Percentiles rank a stretch among this genome's conserved stretches.
phyloP scores from a whole-genome alignment of 768 basidiomycete species.

The Hortiboletus campestris region DNA sequence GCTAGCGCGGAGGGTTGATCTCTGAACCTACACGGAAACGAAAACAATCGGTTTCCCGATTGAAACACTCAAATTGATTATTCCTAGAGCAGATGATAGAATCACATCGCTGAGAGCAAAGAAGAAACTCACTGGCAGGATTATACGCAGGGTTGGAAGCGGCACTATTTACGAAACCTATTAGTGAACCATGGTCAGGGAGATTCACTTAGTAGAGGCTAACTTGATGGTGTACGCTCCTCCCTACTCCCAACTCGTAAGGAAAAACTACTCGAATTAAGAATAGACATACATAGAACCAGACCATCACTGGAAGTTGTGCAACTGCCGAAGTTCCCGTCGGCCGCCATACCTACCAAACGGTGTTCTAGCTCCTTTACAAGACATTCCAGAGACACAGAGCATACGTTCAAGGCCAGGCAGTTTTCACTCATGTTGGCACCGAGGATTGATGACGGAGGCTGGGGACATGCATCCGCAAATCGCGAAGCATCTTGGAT shows the following conservation, averaged over 20 bases:
- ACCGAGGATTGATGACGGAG: slow-evolving; percentile 33
- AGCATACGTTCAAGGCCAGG: slow-evolving; percentile 47
- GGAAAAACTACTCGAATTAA: neutral
- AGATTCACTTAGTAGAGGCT: neutral
- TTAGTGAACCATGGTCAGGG: neutral
- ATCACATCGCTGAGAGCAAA: neutral
- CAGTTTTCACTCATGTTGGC: slow-evolving; percentile 54
- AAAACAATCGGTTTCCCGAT: slow-evolving; percentile 18
- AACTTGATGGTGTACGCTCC: slow-evolving; percentile 14
- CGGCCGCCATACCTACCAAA: slow-evolving; percentile 19
- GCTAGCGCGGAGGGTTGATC: neutral
- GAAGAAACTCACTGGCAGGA: slow-evolving; percentile 10
- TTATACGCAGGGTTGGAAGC: slow-evolving; percentile 17
- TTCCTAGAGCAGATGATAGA: neutral
- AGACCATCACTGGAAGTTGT: slow-evolving; percentile 19
- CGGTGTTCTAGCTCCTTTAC: neutral
- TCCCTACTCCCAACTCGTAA: slow-evolving; percentile 1
- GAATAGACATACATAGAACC: slow-evolving; percentile 17
- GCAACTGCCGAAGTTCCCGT: slow-evolving; percentile 1
- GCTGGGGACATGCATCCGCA: slow-evolving; percentile 57
- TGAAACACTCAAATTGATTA: slow-evolving; percentile 6
- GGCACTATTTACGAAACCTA: slow-evolving; percentile 1
- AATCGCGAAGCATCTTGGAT: slow-evolving; percentile 47
- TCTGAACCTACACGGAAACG: slow-evolving; percentile 12
- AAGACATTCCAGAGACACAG: neutral